Evolutionary conservation across 164 flowering plant species (phyloP), one percentile per base, ranked within the genome.

Genomic region (Umbilicus rupestris): DNA sequence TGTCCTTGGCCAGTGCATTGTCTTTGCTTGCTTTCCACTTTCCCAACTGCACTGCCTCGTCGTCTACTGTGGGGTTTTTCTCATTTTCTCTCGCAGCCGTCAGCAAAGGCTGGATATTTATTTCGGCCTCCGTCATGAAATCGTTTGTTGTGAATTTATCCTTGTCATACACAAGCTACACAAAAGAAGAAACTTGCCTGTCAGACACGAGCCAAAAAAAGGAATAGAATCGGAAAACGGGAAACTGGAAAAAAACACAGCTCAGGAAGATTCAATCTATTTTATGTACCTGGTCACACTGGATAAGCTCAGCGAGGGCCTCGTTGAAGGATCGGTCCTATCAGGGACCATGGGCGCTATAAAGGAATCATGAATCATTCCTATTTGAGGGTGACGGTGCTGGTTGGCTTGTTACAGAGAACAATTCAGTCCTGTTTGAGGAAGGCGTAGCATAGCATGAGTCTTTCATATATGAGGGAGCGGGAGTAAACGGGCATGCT

Each of bases 121-220:
- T 90, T 78, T 90, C 96, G 2, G 89, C 94, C 60, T 93, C 90
- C 20, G 97, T 96, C 98, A 93, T 93, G 44, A 83, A 86, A 75
- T 90, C 98, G 59, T 93, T 97, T 1, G 84, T 65, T 66, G 79
- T 67, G 76, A 93, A 90, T 52, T 87, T 87, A 60, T 93, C 98
- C 77, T 90, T 93, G 77, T 90, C 98, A 50, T 85, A 93, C 29
- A 93, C 98, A 68, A 78, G 78, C 98, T 93, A 88, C 77, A 78
- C 68, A n/a, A n/a, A 50, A 22, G 57, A 47, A 47, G 5, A 24
- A 49, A 52, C 5, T 20, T 52, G 4, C n/a, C n/a, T n/a, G n/a
- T n/a, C n/a, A n/a, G n/a, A n/a, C n/a, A n/a, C n/a, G n/a, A n/a
- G 7, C 14, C 5, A 29, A 52, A 52, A 22, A 10, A 52, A 22